These are phyloP conservation scores for Trichophyton mentagrophytes DNA, from an alignment of 2,329 filamentous ascomycete genomes.

Conservation along the genomic window DNA sequence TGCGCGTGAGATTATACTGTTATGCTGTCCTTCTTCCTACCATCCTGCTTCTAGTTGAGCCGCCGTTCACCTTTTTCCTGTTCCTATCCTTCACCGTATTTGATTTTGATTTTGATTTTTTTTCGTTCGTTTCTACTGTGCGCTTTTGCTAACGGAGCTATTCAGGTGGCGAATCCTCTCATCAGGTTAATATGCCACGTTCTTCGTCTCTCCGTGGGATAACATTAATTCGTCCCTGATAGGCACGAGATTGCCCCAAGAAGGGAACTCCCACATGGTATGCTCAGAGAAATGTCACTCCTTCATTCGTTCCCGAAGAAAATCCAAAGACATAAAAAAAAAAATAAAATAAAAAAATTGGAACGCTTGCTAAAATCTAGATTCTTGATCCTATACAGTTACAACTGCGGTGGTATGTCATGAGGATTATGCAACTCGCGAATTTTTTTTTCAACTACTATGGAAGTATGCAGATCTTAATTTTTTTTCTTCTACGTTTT, in stretches of 20 bases:
- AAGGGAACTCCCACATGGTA: slow-evolving; percentile 73
- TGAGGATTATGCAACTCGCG: slow-evolving; percentile 4
- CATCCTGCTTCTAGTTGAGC: neutral
- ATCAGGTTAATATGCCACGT: slow-evolving; percentile 51
- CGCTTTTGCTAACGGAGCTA: slow-evolving; percentile 9
- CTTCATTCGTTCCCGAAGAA: neutral
- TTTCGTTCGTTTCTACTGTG: neutral
- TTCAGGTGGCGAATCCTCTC: slow-evolving; percentile 57
- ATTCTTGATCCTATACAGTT: slow-evolving; percentile 38
- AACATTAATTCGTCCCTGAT: slow-evolving; percentile 14
- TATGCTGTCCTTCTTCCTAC: neutral
- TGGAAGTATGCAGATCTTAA: slow-evolving; percentile 17
- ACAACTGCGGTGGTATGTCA: slow-evolving; percentile 64
- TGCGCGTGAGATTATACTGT: neutral
- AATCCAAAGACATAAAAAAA: no score
- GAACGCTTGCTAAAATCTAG: slow-evolving; percentile 9
- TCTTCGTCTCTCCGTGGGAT: slow-evolving; percentile 12
- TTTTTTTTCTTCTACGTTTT: slow-evolving; percentile 15
- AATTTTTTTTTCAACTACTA: slow-evolving; percentile 1
- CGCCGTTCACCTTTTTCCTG: neutral
- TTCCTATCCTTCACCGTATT: neutral
- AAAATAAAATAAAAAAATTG: neutral
- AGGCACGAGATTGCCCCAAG: slow-evolving; percentile 79
- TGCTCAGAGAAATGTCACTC: slow-evolving; percentile 10
- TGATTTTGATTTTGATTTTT: neutral